phyloP scores from a whole-genome alignment of 768 basidiomycete species.

The Nidula microcarpa region DNA sequence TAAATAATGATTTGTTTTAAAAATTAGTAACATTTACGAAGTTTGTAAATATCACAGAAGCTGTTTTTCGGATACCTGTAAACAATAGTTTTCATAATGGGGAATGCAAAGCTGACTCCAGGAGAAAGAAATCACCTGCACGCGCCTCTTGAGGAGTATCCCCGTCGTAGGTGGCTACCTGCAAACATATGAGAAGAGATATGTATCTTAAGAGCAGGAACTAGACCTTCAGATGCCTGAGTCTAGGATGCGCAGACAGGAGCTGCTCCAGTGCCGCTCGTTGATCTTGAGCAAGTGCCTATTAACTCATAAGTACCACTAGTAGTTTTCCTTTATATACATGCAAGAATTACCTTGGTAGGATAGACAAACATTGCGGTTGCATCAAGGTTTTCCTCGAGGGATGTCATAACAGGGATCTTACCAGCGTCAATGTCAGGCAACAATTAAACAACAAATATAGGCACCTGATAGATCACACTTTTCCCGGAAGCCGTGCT shows the following conservation, averaged over 20 bases:
- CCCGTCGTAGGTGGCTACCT: slow-evolving; percentile 84
- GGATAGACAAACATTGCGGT: slow-evolving; percentile 88
- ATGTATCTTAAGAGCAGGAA: neutral
- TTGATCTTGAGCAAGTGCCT: slow-evolving; percentile 92
- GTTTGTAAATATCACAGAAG: slow-evolving; percentile 86
- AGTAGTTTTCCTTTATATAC: neutral
- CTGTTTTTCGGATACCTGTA: slow-evolving; percentile 64
- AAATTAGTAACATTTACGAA: slow-evolving; percentile 48
- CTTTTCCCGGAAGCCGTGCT: slow-evolving; percentile 90
- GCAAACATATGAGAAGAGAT: neutral
- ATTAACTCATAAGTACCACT: neutral
- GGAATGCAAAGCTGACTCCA: neutral
- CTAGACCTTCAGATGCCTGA: slow-evolving; percentile 56
- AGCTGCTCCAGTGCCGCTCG: slow-evolving; percentile 66
- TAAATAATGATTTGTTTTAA: neutral
- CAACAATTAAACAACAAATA: neutral
- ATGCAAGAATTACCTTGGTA: slow-evolving; percentile 60
- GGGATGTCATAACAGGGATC: slow-evolving; percentile 66
- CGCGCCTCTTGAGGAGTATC: slow-evolving; percentile 77
- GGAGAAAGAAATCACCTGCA: slow-evolving; percentile 35
- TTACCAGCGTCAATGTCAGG: slow-evolving; percentile 17
- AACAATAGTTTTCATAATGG: neutral
- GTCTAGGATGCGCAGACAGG: slow-evolving; percentile 51
- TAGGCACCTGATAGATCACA: slow-evolving; percentile 73
- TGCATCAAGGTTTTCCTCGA: slow-evolving; percentile 56